Evolutionary conservation across 2,329 filamentous ascomycete species (phyloP), one percentile per base, ranked within the genome.

Genomic region (Hypoxylon sp.): DNA sequence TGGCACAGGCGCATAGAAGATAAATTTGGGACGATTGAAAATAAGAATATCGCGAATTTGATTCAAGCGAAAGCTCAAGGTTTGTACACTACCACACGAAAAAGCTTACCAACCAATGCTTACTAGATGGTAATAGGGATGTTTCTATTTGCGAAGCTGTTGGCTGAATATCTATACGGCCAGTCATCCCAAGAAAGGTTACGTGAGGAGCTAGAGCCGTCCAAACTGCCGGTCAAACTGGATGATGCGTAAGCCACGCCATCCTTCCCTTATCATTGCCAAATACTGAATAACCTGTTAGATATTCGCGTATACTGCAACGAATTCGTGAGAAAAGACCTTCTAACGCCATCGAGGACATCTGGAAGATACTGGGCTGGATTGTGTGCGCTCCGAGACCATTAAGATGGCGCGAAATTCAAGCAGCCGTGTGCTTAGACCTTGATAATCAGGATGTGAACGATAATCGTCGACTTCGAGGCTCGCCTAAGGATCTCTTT

Each of bases 391-490:
- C 74, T 10, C 72, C 69, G 37, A 69, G 77, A 39, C 70, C 76
- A 3, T 59, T 79, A n/a, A 74, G 73, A 54, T 75, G 72, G 75
- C 70, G 74, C 43, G 77, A 79, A 55, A 70, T 79, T 20, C 77
- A 79, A 66, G 71, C 69, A 13, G 69, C 71, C 17, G 63, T 73
- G 37, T 72, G 75, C 3, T 71, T 78, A 19, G 64, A 75, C 56
- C 37, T 75, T 3, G 71, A 72, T 1, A 60, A 69, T 26, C 53
- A 69, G 41, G 49, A 41, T 4, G 62, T 78, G 15, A 64, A 76
- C 17, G 69, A 68, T 49, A 65, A 71, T n/a, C 61, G 66, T 3
- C 56, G 62, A 44, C 54, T 77, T 20, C 50, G 52, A 13, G 70
- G 72, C 19, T 60, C 70, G 17, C 65, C 70, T 4, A 74, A 75